phyloP scores from a whole-genome alignment of 1,284 basidiomycete genomes.

The Bjerkandera adusta region DNA sequence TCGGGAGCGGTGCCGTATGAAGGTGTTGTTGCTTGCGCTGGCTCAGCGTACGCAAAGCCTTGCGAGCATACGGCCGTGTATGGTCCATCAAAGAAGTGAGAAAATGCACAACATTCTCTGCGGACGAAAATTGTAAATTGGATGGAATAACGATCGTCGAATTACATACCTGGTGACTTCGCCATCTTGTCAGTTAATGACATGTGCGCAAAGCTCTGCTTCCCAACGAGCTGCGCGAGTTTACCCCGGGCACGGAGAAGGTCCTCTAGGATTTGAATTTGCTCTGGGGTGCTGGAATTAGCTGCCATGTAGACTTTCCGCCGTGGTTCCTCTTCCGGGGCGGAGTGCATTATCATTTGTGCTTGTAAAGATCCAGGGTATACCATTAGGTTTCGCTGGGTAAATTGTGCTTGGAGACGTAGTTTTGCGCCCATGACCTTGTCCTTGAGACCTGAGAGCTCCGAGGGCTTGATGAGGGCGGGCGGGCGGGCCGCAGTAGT shows the following conservation, averaged over 20 bases:
- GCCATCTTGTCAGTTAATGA: conserved; percentile 93
- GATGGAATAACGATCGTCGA: no score
- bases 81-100: conserved; percentile 76
- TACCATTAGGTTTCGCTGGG: conserved; percentile 68
- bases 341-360: conserved; percentile 88
- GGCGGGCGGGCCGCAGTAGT: conserved; percentile 60
- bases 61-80: conserved; percentile 71
- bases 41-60: conserved; percentile 71
- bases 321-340: conserved; percentile 80
- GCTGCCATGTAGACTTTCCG: conserved; percentile 77
- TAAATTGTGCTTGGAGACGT: conserved; percentile 71
- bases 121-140: background rate
- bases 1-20: conserved; percentile 50
- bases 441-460: conserved; percentile 68
- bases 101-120: conserved; percentile 85
- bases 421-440: conserved; percentile 66
- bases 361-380: conserved; percentile 87
- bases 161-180: conserved; percentile 69
- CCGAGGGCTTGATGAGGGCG: conserved; percentile 61
- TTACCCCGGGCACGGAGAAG: conserved; percentile 76
- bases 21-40: conserved; percentile 73
- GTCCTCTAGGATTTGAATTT: conserved; percentile 74
- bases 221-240: conserved; percentile 80
- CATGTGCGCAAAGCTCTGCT: conserved; percentile 82
- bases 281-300: conserved; percentile 67